Evolutionary conservation across 2,329 filamentous ascomycete genomes (phyloP).

Genomic region (Epichloe coenophiala): DNA sequence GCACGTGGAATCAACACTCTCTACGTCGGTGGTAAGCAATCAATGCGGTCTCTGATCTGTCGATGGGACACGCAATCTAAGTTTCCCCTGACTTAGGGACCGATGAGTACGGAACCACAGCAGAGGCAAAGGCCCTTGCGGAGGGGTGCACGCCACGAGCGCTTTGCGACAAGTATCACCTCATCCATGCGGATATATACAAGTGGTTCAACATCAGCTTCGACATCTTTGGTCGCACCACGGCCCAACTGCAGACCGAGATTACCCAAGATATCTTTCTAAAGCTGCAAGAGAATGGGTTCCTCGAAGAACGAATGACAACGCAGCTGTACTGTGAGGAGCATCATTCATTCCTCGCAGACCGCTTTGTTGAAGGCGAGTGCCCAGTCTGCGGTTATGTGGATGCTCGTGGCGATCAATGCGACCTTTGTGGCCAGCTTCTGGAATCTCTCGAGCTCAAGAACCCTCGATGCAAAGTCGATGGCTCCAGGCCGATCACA

Average conservation of each 20-base stretch:
- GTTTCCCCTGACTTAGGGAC: background rate
- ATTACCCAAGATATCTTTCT: conserved; percentile 77
- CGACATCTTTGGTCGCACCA: conserved; percentile 78
- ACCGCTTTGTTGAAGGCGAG: conserved; percentile 61
- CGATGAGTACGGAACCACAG: conserved; percentile 81
- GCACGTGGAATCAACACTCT: conserved; percentile 60
- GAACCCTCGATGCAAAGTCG: conserved; percentile 72
- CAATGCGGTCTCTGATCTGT: background rate
- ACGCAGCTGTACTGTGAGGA: conserved; percentile 72
- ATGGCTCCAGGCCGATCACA: conserved; percentile 59
- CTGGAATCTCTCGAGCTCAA: conserved; percentile 55
- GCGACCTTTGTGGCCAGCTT: conserved; percentile 53
- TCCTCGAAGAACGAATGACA: conserved; percentile 63
- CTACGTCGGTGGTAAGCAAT: conserved; percentile 51
- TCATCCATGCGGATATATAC: conserved; percentile 71
- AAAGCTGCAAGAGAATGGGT: conserved; percentile 68
- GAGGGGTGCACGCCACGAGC: conserved; percentile 61
- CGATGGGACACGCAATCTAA: background rate
- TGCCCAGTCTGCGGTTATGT: conserved; percentile 54
- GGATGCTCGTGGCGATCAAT: conserved; percentile 53
- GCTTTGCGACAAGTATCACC: conserved; percentile 76
- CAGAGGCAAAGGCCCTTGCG: conserved; percentile 71
- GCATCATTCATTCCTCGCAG: conserved; percentile 56
- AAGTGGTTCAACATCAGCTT: conserved; percentile 84
- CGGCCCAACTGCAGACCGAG: conserved; percentile 67